Conservation (phyloP, 805 yeast species). For the Sugiyamaella valdiviana region DNA sequence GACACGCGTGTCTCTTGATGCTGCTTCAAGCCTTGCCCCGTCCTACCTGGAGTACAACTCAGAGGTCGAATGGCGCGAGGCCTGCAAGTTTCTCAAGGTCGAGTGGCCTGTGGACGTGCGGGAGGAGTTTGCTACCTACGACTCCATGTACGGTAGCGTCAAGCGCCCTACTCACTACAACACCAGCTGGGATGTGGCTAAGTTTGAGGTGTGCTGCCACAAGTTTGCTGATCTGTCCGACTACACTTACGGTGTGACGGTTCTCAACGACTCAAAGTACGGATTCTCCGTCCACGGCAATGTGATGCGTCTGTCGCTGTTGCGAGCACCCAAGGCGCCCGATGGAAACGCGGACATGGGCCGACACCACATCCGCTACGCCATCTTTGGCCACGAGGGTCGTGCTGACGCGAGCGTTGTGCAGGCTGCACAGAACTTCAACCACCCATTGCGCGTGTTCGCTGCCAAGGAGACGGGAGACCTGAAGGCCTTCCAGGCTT, state of each 20-base stretch:
- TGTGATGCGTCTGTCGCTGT: constrained; percentile 71
- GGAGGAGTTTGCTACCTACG: constrained; percentile 75
- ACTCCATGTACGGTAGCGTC: constrained; percentile 89
- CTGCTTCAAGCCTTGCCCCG: constrained; percentile 24
- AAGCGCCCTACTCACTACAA: constrained; percentile 91
- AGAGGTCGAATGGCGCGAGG: constrained; percentile 78
- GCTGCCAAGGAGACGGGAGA: constrained; percentile 18
- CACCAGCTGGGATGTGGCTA: constrained; percentile 93
- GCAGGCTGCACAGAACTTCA: constrained; percentile 70
- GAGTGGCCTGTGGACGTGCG: constrained; percentile 86
- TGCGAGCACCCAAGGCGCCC: constrained; percentile 90
- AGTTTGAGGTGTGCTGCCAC: constrained; percentile 92
- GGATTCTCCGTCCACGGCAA: constrained; percentile 93
- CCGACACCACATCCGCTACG: constrained; percentile 73
- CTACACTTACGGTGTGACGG: constrained; percentile 74
- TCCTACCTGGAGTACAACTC: constrained; percentile 45
- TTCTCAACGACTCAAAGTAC: constrained; percentile 78
- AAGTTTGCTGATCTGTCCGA: constrained; percentile 89
- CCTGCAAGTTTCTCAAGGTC: constrained; percentile 81
- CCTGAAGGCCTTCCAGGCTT: constrained; percentile 7
- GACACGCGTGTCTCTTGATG: constrained; percentile 65
- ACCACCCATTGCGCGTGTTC: constrained; percentile 39
- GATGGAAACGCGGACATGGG: constrained; percentile 96
- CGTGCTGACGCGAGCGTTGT: constrained; percentile 58
- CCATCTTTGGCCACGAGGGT: constrained; percentile 76